Percentiles rank a stretch among this genome's conserved stretches.
Conservation (phyloP, 495 filamentous ascomycete species). For the Penicilliopsis zonata region DNA sequence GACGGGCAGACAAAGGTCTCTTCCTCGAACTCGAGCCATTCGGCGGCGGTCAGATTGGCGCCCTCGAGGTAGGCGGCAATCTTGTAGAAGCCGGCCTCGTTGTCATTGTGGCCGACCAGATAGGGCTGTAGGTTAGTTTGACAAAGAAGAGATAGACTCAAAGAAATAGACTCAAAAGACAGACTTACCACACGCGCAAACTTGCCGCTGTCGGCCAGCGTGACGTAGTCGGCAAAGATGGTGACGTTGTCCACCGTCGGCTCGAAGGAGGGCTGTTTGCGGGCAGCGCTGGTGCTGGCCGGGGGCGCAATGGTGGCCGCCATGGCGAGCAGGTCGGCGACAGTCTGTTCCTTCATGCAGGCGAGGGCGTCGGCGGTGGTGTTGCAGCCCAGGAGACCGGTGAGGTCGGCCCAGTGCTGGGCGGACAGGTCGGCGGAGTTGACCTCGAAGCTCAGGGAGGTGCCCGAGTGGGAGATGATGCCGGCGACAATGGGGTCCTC, state of each 20-base stretch:
- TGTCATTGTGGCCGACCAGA: constrained; percentile 31
- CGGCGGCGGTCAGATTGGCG: constrained; percentile 9
- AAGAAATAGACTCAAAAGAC: background rate
- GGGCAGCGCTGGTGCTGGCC: constrained; percentile 10
- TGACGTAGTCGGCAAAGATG: constrained; percentile 35
- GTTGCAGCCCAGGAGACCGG: constrained; percentile 27
- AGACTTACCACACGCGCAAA: constrained; percentile 19
- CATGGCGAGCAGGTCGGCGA: constrained; percentile 18
- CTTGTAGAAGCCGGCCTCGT: constrained; percentile 32
- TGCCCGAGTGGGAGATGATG: constrained; percentile 44
- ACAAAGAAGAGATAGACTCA: background rate
- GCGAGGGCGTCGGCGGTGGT: constrained; percentile 16
- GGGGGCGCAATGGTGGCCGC: constrained; percentile 11
- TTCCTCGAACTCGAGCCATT: constrained; percentile 29
- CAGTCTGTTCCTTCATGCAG: constrained; percentile 32
- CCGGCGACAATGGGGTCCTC: constrained; percentile 26
- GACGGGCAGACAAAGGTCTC: constrained; percentile 34
- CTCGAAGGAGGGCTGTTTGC: constrained; percentile 24
- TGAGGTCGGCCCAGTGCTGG: constrained; percentile 24
- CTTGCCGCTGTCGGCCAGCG: constrained; percentile 15
- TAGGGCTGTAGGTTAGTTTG: constrained; percentile 15
- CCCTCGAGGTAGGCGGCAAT: constrained; percentile 18
- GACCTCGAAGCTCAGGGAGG: constrained; percentile 29
- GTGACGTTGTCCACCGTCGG: constrained; percentile 32
- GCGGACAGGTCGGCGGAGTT: constrained; percentile 15